Conservation (phyloP, 1,284 basidiomycete genomes). For the Naganishia albida region DNA sequence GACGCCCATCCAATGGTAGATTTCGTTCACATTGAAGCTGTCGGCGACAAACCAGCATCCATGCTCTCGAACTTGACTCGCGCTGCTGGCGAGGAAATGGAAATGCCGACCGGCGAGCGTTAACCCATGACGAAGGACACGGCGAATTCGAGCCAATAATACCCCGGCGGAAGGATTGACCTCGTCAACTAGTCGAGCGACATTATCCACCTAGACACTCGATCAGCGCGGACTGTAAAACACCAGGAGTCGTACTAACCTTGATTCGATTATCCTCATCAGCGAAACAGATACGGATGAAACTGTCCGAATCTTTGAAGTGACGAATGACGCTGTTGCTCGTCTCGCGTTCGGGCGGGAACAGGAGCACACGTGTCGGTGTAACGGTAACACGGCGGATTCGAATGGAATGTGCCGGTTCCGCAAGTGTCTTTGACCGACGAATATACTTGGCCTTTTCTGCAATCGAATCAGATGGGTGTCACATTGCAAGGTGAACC, state of each 20-base stretch:
- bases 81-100: conserved; percentile 41
- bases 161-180: conserved; percentile 39
- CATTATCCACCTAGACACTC: conserved; percentile 40
- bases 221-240: not conserved
- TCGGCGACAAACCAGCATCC: conserved; percentile 52
- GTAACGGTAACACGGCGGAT: conserved; percentile 49
- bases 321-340: conserved; percentile 50
- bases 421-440: conserved; percentile 24
- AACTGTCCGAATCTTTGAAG: conserved; percentile 42
- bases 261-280: conserved; percentile 50
- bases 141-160: conserved; percentile 48
- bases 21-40: conserved; percentile 32
- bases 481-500: not conserved
- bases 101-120: conserved; percentile 45
- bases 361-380: conserved; percentile 51
- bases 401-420: conserved; percentile 43
- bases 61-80: conserved; percentile 42
- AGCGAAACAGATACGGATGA: conserved; percentile 50
- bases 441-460: conserved; percentile 39
- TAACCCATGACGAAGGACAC: conserved; percentile 47
- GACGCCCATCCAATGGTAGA: conserved; percentile 45
- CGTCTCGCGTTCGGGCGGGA: conserved; percentile 49
- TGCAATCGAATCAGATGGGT: conserved; percentile 6
- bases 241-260: conserved; percentile 36
- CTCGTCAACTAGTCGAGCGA: conserved; percentile 41